phyloP scores from a whole-genome alignment of 2,329 filamentous ascomycete genomes.

The Diaporthe helianthi region DNA sequence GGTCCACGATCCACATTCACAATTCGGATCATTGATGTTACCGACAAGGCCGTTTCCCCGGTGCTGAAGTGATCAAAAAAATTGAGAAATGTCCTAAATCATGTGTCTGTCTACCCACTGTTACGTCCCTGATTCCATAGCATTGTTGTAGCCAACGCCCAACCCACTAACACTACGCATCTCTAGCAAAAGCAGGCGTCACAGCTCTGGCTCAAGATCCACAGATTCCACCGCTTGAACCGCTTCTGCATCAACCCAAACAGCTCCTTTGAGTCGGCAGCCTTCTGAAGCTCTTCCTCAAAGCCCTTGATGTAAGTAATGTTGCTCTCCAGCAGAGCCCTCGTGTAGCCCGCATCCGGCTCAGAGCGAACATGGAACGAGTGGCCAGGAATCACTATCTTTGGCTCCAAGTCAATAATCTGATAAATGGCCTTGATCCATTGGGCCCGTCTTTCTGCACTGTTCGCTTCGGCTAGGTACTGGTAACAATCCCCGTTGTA shows the following conservation, averaged over 20 bases:
- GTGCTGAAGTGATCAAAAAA: not conserved
- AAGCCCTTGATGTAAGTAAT: not conserved
- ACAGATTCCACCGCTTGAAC: conserved; percentile 5
- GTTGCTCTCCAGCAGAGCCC: not conserved
- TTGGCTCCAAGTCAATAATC: not conserved
- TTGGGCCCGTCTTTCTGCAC: not conserved
- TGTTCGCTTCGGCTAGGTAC: conserved; percentile 1
- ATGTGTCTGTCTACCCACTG: not conserved
- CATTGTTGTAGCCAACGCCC: not conserved
- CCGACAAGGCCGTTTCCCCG: not conserved
- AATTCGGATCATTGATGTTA: not conserved
- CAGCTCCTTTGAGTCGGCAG: not conserved
- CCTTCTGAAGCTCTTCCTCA: not conserved
- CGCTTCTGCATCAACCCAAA: not conserved
- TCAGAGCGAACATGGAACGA: conserved; percentile 5
- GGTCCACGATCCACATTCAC: no score
- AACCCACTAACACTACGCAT: not conserved
- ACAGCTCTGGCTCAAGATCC: conserved; percentile 9
- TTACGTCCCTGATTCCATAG: no score
- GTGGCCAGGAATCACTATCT: not conserved
- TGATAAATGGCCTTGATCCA: not conserved
- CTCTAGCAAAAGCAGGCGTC: not conserved
- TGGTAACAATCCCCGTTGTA: conserved; percentile 21
- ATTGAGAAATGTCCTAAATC: not conserved
- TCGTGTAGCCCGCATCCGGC: not conserved